Evolutionary conservation across 2,329 filamentous ascomycete genomes (phyloP), one percentile per base, ranked within the genome.

Genomic region (Amauroascus niger): DNA sequence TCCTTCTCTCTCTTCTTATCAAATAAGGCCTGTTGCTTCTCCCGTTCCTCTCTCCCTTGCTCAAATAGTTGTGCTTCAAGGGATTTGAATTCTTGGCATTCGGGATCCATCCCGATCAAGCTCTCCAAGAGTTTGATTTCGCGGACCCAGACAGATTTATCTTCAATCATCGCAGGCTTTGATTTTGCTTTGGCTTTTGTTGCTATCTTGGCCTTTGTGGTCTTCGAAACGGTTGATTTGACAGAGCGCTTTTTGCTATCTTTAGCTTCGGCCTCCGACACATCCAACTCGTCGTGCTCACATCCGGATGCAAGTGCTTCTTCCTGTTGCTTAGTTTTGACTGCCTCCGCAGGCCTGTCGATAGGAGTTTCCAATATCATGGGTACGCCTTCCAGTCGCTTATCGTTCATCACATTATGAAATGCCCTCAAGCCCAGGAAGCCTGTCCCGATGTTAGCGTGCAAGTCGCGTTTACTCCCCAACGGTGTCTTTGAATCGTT

Each of bases 301-400:
- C 43, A 57, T 32, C 57, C 58, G 3, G 50, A 56, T 4, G 44
- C 49, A 26, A 49, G 49, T 2, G 54, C 48, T 45, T 61, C 58
- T 14, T 57, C 28, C 7, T 43, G 24, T 11, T 32, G 49, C 50
- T 54, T 26, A 14, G 33, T 54, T 33, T 49, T 54, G 49, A 43
- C 54, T 57, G 63, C 56, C 58, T 57, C 46, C 49, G 79, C 82
- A 44, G 81, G 80, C 35, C 78, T 77, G 57, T 94, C 88, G 58
- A 93, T 91, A 5, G 93, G 93, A n/a, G 93, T 98, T 74, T 98
- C 93, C 6, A 98, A 79, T 1, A 98, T 83, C 81, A 98, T 88
- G 3, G 93, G 93, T 63, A 96, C 71, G 24, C 81, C 81, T 60
- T 86, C 79, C 56, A 97, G 86, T 1, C 81, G 75, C 24, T 78